Evolutionary conservation across 1,284 basidiomycete genomes (phyloP).

Genomic region (Melampsora americana): DNA sequence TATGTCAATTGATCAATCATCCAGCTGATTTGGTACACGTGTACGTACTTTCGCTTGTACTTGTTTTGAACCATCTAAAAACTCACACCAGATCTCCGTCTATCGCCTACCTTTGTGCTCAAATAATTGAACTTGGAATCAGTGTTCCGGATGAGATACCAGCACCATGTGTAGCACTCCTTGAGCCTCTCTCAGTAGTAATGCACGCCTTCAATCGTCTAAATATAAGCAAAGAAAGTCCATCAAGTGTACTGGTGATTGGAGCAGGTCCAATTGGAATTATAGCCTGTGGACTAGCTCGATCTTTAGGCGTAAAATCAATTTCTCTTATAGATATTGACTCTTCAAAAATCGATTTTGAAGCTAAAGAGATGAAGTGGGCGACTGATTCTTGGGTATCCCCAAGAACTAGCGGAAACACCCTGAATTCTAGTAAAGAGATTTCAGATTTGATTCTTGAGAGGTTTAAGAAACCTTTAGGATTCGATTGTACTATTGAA

Average conservation of each 20-base stretch:
- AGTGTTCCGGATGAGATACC: constrained; percentile 74
- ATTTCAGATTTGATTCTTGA: constrained; percentile 12
- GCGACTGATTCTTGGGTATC: constrained; percentile 60
- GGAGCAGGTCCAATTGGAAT: constrained; percentile 90
- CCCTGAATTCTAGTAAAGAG: constrained; percentile 42
- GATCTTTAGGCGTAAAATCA: not conserved
- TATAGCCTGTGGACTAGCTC: constrained; percentile 65
- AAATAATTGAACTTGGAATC: constrained; percentile 14
- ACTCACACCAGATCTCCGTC: constrained; percentile 3
- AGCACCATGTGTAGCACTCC: constrained; percentile 75
- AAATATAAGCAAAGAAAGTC: constrained; percentile 59
- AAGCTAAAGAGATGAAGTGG: constrained; percentile 65
- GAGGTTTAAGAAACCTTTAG: constrained; percentile 82
- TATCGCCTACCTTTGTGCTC: constrained; percentile 5
- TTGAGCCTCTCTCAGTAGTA: constrained; percentile 85
- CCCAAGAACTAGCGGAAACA: constrained; percentile 57
- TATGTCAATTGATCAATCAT: constrained; percentile 83
- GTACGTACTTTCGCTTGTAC: constrained; percentile 61
- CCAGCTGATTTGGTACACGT: constrained; percentile 78
- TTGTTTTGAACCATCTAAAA: not conserved
- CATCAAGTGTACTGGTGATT: constrained; percentile 73
- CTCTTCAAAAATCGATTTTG: constrained; percentile 66
- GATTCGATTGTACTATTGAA: constrained; percentile 58
- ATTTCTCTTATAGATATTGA: constrained; percentile 53
- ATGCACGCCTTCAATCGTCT: constrained; percentile 76